A percentile compares a stretch with the other conserved stretches of the same genome.
phyloP scores from a whole-genome alignment of 176 grass and related monocot genomes.

The Carex littledalei region DNA sequence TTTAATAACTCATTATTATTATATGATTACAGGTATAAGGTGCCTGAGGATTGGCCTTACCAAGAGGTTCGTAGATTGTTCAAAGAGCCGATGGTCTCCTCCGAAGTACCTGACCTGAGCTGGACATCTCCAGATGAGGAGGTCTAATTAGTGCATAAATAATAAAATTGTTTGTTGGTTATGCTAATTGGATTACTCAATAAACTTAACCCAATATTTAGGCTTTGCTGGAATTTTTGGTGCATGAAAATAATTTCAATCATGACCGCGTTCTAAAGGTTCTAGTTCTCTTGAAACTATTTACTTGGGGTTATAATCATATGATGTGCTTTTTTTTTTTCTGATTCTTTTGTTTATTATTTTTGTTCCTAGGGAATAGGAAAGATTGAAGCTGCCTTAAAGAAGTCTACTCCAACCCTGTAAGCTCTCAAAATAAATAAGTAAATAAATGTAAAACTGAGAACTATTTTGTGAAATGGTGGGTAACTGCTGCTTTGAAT shows the following conservation, averaged over 20 bases:
- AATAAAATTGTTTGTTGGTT: not conserved
- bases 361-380: conserved; percentile 59
- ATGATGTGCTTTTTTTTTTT: not conserved
- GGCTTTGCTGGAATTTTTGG: conserved; percentile 69
- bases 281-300: conserved; percentile 17
- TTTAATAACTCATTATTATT: not conserved
- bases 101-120: conserved; percentile 53
- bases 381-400: conserved; percentile 68
- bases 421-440: conserved; percentile 28
- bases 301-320: conserved; percentile 21
- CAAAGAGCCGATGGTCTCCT: conserved; percentile 63
- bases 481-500: conserved; percentile 9
- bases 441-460: not conserved
- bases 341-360: conserved; percentile 10
- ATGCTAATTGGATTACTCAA: conserved; percentile 9
- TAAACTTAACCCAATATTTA: conserved; percentile 27
- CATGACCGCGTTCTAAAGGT: conserved; percentile 70
- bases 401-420: conserved; percentile 48
- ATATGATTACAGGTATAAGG: conserved; percentile 52
- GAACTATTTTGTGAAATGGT: not conserved
- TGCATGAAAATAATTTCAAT: conserved; percentile 80
- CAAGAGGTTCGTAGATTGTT: conserved; percentile 74
- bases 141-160: conserved; percentile 33
- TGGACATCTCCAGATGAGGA: conserved; percentile 64
- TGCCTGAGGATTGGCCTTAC: conserved; percentile 93